Conservation (phyloP, 2,329 filamentous ascomycete species). For the Xylariaceae sp. region DNA sequence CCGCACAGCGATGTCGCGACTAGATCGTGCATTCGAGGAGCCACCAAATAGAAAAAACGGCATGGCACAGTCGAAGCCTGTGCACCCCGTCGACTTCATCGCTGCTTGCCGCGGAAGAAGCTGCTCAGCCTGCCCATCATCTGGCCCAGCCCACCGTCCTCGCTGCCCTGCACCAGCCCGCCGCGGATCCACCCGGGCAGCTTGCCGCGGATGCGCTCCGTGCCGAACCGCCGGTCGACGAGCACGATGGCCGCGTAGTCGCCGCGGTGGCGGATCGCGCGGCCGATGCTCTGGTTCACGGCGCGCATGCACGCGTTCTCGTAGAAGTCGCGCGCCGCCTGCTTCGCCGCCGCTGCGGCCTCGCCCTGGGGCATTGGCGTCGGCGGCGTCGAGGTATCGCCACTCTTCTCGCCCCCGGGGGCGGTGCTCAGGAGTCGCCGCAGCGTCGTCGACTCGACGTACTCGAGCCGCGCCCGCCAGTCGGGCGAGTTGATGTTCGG, state of each 20-base stretch:
- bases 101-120: conserved; percentile 51
- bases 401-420: conserved; percentile 1
- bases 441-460: conserved; percentile 60
- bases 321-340: conserved; percentile 69
- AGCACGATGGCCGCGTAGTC: conserved; percentile 91
- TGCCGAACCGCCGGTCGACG: conserved; percentile 73
- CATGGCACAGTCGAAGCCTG: too few species aligned
- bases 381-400: too few species aligned
- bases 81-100: neutral
- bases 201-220: conserved; percentile 65
- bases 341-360: conserved; percentile 36
- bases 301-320: conserved; percentile 95
- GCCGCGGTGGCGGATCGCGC: conserved; percentile 77
- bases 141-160: conserved; percentile 44
- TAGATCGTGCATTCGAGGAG: too few species aligned
- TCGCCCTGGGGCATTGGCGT: conserved; percentile 17
- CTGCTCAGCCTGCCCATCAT: conserved; percentile 49
- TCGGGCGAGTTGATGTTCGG: conserved; percentile 84
- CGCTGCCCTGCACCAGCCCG: conserved; percentile 49
- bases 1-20: too few species aligned
- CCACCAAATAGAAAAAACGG: too few species aligned
- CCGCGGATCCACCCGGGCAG: conserved; percentile 82
- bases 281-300: conserved; percentile 92
- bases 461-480: conserved; percentile 87
- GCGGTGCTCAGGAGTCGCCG: conserved; percentile 26